Evolutionary conservation across 768 basidiomycete genomes (phyloP).

Genomic region (Suillus weaverae): DNA sequence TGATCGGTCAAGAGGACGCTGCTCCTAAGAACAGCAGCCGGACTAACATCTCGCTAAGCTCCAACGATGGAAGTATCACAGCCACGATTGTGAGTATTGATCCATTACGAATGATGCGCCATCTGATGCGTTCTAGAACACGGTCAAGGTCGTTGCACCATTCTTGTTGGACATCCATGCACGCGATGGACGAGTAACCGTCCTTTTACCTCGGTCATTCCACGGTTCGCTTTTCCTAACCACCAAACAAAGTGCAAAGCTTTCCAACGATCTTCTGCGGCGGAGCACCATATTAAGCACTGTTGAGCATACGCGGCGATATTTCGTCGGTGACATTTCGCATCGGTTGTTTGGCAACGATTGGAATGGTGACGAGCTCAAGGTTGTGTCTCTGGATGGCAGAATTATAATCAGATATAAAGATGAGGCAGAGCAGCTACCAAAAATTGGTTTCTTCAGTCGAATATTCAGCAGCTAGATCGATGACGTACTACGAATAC

Average conservation of each 20-base stretch:
- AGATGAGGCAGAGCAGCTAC: conserved; percentile 28
- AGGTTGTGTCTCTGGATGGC: conserved; percentile 37
- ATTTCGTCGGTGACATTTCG: conserved; percentile 44
- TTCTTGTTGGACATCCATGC: conserved; percentile 14
- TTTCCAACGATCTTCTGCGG: conserved; percentile 34
- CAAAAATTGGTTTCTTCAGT: conserved; percentile 14
- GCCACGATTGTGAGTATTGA: conserved; percentile 14
- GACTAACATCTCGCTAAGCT: conserved; percentile 10
- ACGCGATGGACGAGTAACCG: conserved; percentile 33
- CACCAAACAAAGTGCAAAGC: conserved; percentile 27
- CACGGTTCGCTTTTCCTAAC: conserved; percentile 37
- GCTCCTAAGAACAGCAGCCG: neutral
- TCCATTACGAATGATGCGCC: neutral
- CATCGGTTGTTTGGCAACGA: conserved; percentile 25
- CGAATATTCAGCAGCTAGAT: conserved; percentile 14
- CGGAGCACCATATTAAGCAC: conserved; percentile 36
- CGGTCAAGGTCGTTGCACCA: conserved; percentile 16
- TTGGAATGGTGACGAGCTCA: conserved; percentile 43
- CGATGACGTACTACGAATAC: neutral
- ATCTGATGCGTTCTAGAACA: conserved; percentile 6
- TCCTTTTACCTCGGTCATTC: conserved; percentile 43
- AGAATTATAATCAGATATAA: conserved; percentile 39
- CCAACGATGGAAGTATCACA: conserved; percentile 13
- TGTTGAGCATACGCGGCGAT: conserved; percentile 31
- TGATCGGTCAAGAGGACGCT: conserved; percentile 21